Evolutionary conservation across 108 stramenopile genomes (phyloP).

Genomic region (Cylindrotheca fusiformis): DNA sequence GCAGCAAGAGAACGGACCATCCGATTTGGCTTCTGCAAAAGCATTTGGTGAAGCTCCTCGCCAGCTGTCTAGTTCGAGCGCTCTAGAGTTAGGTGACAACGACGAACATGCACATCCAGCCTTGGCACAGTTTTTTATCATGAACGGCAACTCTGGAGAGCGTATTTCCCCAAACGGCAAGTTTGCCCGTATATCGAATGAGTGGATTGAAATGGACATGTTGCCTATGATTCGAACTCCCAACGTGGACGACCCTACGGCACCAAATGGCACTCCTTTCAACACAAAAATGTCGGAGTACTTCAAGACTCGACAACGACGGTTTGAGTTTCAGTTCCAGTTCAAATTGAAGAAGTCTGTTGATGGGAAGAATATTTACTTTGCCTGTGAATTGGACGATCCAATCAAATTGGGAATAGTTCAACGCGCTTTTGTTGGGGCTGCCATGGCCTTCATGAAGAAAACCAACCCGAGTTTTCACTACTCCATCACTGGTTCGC

Average conservation of each 20-base stretch:
- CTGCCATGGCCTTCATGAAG: constrained; percentile 85
- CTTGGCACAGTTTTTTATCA: constrained; percentile 36
- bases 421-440: constrained; percentile 79
- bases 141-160: constrained; percentile 32
- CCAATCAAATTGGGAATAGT: constrained; percentile 86
- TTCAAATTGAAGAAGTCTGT: constrained; percentile 79
- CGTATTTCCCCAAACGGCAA: constrained; percentile 50
- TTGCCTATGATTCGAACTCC: constrained; percentile 84
- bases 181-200: constrained; percentile 43
- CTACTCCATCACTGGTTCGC: constrained; percentile 40
- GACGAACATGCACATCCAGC: constrained; percentile 14
- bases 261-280: constrained; percentile 15
- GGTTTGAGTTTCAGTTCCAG: constrained; percentile 94
- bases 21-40: background rate
- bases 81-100: background rate
- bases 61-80: background rate
- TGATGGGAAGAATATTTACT: constrained; percentile 61
- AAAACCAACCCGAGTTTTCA: constrained; percentile 70
- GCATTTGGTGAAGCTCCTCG: background rate
- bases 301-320: constrained; percentile 72
- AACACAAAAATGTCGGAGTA: constrained; percentile 49
- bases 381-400: constrained; percentile 81
- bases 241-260: constrained; percentile 59
- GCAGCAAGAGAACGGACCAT: background rate
- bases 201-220: constrained; percentile 79